Evolutionary conservation across 2,329 filamentous ascomycete genomes (phyloP).

Genomic region (Orbilia quercus): DNA sequence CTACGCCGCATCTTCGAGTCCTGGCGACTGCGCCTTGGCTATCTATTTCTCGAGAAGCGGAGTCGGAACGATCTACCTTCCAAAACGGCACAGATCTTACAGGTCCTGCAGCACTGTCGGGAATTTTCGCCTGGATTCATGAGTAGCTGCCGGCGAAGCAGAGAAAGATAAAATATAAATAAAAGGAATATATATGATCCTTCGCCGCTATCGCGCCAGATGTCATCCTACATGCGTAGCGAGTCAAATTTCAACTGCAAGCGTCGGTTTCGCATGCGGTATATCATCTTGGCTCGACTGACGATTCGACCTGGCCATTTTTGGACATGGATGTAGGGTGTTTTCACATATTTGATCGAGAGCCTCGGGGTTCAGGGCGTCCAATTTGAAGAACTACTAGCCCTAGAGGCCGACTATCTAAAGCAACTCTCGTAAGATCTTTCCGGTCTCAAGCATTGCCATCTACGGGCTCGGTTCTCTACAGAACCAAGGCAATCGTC

Average conservation of each 20-base stretch:
- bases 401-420: slow-evolving; percentile 81
- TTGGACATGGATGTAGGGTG: slow-evolving; percentile 72
- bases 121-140: slow-evolving; percentile 3
- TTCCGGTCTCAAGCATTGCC: slow-evolving; percentile 60
- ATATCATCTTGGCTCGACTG: slow-evolving; percentile 18
- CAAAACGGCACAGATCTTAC: slow-evolving; percentile 46
- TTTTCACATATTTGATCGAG: slow-evolving; percentile 96
- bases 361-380: slow-evolving; percentile 90
- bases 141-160: slow-evolving; percentile 32
- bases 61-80: slow-evolving; percentile 14
- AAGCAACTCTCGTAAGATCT: slow-evolving; percentile 68
- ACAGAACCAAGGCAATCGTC: not conserved
- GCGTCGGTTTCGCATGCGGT: slow-evolving; percentile 12
- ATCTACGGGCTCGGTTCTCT: not conserved
- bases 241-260: slow-evolving; percentile 26
- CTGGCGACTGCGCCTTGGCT: slow-evolving; percentile 32
- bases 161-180: too few species aligned
- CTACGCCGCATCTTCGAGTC: slow-evolving; percentile 39
- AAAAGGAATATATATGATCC: slow-evolving; percentile 8
- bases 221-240: slow-evolving; percentile 27
- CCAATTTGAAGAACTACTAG: slow-evolving; percentile 95
- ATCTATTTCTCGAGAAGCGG: slow-evolving; percentile 10
- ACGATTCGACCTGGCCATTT: slow-evolving; percentile 26
- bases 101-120: slow-evolving; percentile 2
- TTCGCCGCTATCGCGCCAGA: slow-evolving; percentile 15